Conservation (phyloP, 371 early-diverging fungal species). For the Synchytrium microbalum region DNA sequence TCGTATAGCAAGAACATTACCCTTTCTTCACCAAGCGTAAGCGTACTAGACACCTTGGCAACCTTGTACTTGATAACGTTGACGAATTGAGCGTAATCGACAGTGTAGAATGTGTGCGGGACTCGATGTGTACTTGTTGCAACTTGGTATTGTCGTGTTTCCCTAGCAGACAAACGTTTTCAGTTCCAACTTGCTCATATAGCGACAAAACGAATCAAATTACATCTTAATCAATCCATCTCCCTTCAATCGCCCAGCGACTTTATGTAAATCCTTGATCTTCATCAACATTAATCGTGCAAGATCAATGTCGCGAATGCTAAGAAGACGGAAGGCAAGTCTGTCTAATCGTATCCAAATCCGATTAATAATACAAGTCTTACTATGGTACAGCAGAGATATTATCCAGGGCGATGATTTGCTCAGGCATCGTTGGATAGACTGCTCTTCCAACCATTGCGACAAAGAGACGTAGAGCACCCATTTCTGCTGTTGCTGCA, state of each 20-base stretch:
- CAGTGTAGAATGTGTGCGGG: background rate
- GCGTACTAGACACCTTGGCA: background rate
- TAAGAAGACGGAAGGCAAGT: no score
- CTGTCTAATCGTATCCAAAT: no score
- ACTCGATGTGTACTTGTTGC: background rate
- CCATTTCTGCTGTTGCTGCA: background rate
- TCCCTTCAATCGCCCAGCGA: background rate
- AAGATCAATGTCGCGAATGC: background rate
- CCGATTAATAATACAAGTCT: background rate
- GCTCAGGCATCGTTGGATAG: background rate
- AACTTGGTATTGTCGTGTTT: background rate
- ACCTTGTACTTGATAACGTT: background rate
- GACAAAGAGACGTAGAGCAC: background rate
- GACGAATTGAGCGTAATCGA: background rate
- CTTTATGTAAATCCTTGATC: background rate
- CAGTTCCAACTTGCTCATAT: no score
- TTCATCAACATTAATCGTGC: background rate
- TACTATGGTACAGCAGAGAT: background rate
- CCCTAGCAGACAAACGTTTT: background rate
- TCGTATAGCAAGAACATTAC: no score
- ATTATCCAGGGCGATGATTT: background rate
- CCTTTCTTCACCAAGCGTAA: background rate
- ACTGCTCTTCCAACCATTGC: background rate
- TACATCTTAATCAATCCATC: conserved; percentile 4
- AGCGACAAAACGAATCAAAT: no score